Evolutionary conservation across 2,329 filamentous ascomycete species (phyloP).

Genomic region (Beauveria sp.): DNA sequence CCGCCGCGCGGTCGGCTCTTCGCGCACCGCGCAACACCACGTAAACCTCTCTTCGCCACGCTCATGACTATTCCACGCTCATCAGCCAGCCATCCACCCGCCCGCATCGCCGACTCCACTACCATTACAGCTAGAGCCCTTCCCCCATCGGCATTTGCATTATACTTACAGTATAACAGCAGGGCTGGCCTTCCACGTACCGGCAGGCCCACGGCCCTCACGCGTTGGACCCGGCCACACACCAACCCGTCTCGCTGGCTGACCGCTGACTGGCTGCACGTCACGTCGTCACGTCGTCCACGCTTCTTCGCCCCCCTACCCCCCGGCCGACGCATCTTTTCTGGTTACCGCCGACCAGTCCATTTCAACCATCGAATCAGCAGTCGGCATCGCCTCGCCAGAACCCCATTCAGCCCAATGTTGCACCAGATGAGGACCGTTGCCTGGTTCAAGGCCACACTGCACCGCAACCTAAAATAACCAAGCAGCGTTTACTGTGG

Average conservation of each 20-base stretch:
- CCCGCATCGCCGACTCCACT: not conserved
- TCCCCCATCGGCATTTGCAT: not conserved
- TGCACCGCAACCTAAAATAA: not conserved
- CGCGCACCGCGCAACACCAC: not conserved
- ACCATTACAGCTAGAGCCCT: not conserved
- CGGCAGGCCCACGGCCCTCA: not conserved
- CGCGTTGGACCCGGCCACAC: not conserved
- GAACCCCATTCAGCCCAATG: not conserved
- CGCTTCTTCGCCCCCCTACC: not conserved
- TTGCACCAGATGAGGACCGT: conserved; percentile 1
- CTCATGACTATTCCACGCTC: not conserved
- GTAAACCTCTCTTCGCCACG: not conserved
- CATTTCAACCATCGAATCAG: conserved; percentile 6
- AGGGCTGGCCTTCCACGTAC: not conserved
- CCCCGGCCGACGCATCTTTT: not conserved
- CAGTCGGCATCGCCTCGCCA: not conserved
- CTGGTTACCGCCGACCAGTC: conserved; percentile 9
- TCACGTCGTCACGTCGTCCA: not conserved
- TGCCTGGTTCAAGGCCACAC: not conserved
- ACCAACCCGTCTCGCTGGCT: not conserved
- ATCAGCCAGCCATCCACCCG: not conserved
- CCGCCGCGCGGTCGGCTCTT: not conserved
- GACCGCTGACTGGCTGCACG: conserved; percentile 9
- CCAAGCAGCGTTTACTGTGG: not conserved
- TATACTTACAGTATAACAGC: too few relatives aligned